Conservation (phyloP, 148 eudicot genomes). For the Vaccinium macrocarpon region DNA sequence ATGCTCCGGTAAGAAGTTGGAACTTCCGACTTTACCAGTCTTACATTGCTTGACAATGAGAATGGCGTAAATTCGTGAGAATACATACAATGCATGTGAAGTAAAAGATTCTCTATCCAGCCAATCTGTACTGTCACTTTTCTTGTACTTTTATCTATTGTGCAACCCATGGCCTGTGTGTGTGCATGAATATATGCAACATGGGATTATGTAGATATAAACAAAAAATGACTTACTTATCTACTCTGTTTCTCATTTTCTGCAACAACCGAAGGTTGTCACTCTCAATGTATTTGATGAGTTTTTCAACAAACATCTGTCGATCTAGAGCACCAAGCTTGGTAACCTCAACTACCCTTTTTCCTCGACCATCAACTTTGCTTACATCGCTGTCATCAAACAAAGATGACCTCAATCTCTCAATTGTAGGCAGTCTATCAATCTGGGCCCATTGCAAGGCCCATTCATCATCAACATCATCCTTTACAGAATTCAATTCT, state of each 20-base stretch:
- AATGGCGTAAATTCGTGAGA: not conserved
- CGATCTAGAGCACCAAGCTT: slow-evolving; percentile 67
- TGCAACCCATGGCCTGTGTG: not conserved
- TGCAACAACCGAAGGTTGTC: slow-evolving; percentile 79
- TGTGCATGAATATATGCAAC: not conserved
- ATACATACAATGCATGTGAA: not conserved
- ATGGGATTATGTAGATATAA: not conserved
- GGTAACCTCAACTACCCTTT: slow-evolving; percentile 56
- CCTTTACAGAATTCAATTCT: slow-evolving; percentile 27
- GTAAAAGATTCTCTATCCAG: not conserved
- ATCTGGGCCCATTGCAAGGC: slow-evolving; percentile 54
- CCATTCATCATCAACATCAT: slow-evolving; percentile 41
- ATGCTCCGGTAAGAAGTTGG: not conserved
- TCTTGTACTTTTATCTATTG: not conserved
- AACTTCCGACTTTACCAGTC: not conserved
- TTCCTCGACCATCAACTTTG: slow-evolving; percentile 37
- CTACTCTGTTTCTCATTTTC: slow-evolving; percentile 66
- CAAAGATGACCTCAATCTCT: slow-evolving; percentile 60
- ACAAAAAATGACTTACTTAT: slow-evolving; percentile 45
- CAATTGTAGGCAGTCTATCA: slow-evolving; percentile 69
- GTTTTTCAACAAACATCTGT: slow-evolving; percentile 68
- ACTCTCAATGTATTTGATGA: slow-evolving; percentile 69
- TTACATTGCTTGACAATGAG: no score
- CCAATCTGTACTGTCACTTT: not conserved
- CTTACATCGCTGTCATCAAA: slow-evolving; percentile 42